phyloP scores from a whole-genome alignment of 2,329 filamentous ascomycete genomes.

The Penicillium sp. region DNA sequence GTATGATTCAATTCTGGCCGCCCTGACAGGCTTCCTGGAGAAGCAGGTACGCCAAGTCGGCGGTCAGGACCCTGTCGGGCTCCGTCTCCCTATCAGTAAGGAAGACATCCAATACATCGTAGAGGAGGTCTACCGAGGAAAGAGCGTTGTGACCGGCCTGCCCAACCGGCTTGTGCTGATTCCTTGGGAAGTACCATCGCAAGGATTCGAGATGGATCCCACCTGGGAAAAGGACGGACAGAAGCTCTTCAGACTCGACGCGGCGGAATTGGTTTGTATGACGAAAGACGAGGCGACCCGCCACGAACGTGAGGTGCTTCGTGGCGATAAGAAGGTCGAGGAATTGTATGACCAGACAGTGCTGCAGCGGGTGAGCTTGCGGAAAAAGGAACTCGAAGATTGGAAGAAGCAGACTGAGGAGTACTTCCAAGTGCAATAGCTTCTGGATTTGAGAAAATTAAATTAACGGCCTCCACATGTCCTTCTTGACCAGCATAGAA shows the following conservation, averaged over 20 bases:
- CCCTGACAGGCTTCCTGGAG: conserved; percentile 78
- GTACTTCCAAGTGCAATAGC: conserved; percentile 8
- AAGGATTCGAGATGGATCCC: conserved; percentile 64
- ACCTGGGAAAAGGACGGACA: conserved; percentile 67
- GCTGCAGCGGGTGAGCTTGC: conserved; percentile 67
- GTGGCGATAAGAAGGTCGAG: conserved; percentile 66
- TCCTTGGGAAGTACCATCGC: conserved; percentile 72
- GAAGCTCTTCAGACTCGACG: conserved; percentile 69
- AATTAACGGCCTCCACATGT: not conserved
- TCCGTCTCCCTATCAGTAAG: conserved; percentile 76
- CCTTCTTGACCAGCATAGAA: not conserved
- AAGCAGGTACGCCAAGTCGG: conserved; percentile 65
- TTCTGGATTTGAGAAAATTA: not conserved
- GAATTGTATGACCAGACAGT: conserved; percentile 74
- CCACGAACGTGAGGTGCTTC: conserved; percentile 80
- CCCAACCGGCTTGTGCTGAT: conserved; percentile 77
- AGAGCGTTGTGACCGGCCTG: conserved; percentile 80
- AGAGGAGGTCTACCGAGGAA: conserved; percentile 84
- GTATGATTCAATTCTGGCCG: conserved; percentile 80
- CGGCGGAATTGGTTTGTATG: conserved; percentile 82
- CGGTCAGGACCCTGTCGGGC: conserved; percentile 62
- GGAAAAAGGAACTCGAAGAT: conserved; percentile 66
- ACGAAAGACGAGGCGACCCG: conserved; percentile 83
- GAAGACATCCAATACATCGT: conserved; percentile 85
- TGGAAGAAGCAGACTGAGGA: conserved; percentile 2